phyloP scores from a whole-genome alignment of 345 rosid genomes.

The Mallotus nudiflorus region DNA sequence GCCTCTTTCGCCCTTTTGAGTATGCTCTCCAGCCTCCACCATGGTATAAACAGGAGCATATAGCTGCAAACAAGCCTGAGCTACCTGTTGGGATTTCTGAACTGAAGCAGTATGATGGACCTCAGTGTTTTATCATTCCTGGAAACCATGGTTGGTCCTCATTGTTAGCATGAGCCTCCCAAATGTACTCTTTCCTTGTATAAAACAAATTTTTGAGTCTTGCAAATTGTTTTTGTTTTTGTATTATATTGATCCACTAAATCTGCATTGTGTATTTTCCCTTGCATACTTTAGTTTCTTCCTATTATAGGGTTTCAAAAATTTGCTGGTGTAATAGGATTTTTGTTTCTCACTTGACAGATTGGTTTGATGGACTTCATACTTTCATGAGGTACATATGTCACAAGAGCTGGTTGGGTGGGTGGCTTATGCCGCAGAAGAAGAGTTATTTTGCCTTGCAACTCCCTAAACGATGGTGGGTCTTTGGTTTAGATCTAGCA shows the following conservation, averaged over 20 bases:
- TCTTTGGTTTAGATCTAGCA: slow-evolving; percentile 97
- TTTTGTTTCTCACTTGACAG: slow-evolving; percentile 37
- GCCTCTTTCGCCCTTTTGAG: slow-evolving; percentile 92
- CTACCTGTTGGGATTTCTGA: slow-evolving; percentile 65
- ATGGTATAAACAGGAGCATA: slow-evolving; percentile 68
- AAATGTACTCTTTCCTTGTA: not conserved
- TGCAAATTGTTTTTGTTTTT: not conserved
- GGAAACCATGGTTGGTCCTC: slow-evolving; percentile 91
- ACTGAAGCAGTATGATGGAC: slow-evolving; percentile 85
- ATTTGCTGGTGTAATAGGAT: not conserved
- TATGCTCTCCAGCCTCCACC: slow-evolving; percentile 94
- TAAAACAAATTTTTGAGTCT: not conserved
- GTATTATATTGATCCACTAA: not conserved
- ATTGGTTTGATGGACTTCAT: slow-evolving; percentile 98
- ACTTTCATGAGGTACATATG: slow-evolving; percentile 98
- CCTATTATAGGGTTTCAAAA: not conserved
- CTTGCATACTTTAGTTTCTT: not conserved
- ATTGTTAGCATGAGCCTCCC: slow-evolving; percentile 21
- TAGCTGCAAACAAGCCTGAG: slow-evolving; percentile 89
- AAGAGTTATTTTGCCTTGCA: slow-evolving; percentile 97
- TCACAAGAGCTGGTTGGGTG: slow-evolving; percentile 99
- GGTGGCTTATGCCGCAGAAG: slow-evolving; percentile 99
- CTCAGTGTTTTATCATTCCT: slow-evolving; percentile 91
- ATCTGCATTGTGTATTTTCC: not conserved
- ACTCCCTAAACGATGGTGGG: slow-evolving; percentile 95